Evolutionary conservation across 305 asterid genomes (phyloP).

Genomic region (Solanum chacoense): DNA sequence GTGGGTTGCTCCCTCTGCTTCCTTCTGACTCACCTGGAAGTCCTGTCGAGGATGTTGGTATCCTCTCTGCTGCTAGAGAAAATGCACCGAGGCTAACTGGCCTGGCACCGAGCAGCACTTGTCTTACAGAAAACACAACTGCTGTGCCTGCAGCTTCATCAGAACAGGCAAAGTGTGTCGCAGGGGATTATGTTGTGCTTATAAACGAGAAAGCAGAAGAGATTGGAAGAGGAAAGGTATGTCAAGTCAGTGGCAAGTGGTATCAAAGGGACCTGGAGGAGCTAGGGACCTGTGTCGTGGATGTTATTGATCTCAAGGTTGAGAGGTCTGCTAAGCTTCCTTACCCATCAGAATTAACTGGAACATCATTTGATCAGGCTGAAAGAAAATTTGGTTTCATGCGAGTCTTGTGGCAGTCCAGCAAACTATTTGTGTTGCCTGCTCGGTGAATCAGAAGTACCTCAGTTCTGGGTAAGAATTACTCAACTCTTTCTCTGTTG

Average conservation of each 20-base stretch:
- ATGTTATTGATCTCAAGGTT: slow-evolving; percentile 39
- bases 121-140: slow-evolving; percentile 17
- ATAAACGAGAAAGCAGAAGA: slow-evolving; percentile 44
- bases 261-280: slow-evolving; percentile 48
- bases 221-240: slow-evolving; percentile 63
- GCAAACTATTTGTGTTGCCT: slow-evolving; percentile 37
- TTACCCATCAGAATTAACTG: slow-evolving; percentile 52
- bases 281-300: slow-evolving; percentile 59
- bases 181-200: slow-evolving; percentile 52
- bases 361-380: slow-evolving; percentile 59
- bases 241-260: slow-evolving; percentile 66
- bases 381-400: slow-evolving; percentile 47
- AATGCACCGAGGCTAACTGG: slow-evolving; percentile 24
- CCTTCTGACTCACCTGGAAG: slow-evolving; percentile 41
- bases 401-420: slow-evolving; percentile 68
- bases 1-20: slow-evolving; percentile 22
- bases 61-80: slow-evolving; percentile 32
- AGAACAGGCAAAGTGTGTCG: slow-evolving; percentile 25
- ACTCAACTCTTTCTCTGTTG: neutral
- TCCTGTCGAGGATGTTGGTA: slow-evolving; percentile 36
- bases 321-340: slow-evolving; percentile 42
- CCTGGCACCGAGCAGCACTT: neutral
- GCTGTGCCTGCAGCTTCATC: slow-evolving; percentile 21
- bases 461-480: neutral
- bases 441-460: slow-evolving; percentile 17